These are phyloP conservation scores for Rhodotorula sphaerocarpa DNA, from an alignment of 768 basidiomycete species.

Conservation along the genomic window DNA sequence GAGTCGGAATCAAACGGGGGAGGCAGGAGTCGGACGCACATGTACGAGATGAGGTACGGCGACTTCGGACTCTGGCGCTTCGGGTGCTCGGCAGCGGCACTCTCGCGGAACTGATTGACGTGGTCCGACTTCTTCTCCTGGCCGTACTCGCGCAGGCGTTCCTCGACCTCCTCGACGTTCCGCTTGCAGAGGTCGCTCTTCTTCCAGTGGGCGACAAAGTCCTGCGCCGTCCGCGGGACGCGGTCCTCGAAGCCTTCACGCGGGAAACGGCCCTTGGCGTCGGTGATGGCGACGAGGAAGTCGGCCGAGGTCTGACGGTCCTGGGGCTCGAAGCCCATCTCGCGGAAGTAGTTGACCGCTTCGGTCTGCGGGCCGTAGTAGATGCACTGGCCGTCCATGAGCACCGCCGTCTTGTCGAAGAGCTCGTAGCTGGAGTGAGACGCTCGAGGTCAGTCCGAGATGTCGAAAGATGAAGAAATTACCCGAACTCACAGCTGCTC, in stretches of 20 bases:
- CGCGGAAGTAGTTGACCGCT: slow-evolving; percentile 65
- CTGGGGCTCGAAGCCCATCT: slow-evolving; percentile 49
- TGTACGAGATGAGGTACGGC: slow-evolving; percentile 50
- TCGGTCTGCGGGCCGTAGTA: slow-evolving; percentile 63
- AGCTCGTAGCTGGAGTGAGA: slow-evolving; percentile 40
- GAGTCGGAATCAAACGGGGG: slow-evolving; percentile 35
- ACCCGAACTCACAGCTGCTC: slow-evolving; percentile 47
- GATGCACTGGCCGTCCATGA: slow-evolving; percentile 66
- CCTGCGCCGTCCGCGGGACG: slow-evolving; percentile 48
- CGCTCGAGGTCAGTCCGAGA: no score
- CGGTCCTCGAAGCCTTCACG: slow-evolving; percentile 42
- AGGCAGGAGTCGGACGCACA: slow-evolving; percentile 45
- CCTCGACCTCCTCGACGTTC: slow-evolving; percentile 39
- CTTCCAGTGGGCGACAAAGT: slow-evolving; percentile 48
- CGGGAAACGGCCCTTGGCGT: slow-evolving; percentile 56
- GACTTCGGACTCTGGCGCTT: slow-evolving; percentile 42
- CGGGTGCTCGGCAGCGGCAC: slow-evolving; percentile 44
- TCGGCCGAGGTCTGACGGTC: slow-evolving; percentile 45
- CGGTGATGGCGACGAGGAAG: slow-evolving; percentile 49
- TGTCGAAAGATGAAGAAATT: no score
- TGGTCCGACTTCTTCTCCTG: slow-evolving; percentile 35
- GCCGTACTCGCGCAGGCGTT: slow-evolving; percentile 41
- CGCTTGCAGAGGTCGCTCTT: slow-evolving; percentile 43
- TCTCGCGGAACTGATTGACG: slow-evolving; percentile 43
- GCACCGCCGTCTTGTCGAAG: slow-evolving; percentile 76